Percentiles rank a stretch among this genome's conserved stretches.
Evolutionary conservation across 768 basidiomycete species (phyloP).

Genomic region (Collybia mongolica): DNA sequence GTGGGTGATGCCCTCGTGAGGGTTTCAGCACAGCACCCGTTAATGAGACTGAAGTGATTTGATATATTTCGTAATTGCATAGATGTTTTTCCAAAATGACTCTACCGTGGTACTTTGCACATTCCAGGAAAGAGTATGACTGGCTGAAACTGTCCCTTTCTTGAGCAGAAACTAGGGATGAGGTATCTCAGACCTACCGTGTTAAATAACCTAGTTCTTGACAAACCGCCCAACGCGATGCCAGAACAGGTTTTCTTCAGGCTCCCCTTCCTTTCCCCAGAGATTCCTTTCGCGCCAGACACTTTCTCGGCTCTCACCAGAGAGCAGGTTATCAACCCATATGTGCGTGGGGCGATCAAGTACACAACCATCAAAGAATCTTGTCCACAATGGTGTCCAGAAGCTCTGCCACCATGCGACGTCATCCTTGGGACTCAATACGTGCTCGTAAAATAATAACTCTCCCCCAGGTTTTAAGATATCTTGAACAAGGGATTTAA

Average conservation of each 20-base stretch:
- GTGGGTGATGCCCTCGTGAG: too few species aligned
- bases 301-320: conserved; percentile 25
- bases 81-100: too few species aligned
- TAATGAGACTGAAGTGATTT: too few species aligned
- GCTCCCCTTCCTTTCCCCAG: conserved; percentile 51
- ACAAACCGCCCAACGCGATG: conserved; percentile 58
- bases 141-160: too few species aligned
- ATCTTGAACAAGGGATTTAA: conserved; percentile 44
- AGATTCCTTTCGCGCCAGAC: conserved; percentile 48
- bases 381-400: conserved; percentile 70
- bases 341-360: conserved; percentile 57
- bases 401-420: conserved; percentile 72
- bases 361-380: conserved; percentile 61
- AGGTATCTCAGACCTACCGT: too few species aligned
- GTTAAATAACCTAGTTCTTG: conserved; percentile 26
- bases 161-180: too few species aligned
- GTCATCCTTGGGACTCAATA: conserved; percentile 48
- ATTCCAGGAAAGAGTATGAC: too few species aligned
- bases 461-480: conserved; percentile 64
- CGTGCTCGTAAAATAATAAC: conserved; percentile 71
- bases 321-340: conserved; percentile 37
- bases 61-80: too few species aligned
- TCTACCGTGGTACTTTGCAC: too few species aligned
- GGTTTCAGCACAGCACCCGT: too few species aligned
- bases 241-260: conserved; percentile 58